Base-by-base conservation (phyloP, 352 stramenopile genomes). In the Thalassiosira mediterranea region DNA sequence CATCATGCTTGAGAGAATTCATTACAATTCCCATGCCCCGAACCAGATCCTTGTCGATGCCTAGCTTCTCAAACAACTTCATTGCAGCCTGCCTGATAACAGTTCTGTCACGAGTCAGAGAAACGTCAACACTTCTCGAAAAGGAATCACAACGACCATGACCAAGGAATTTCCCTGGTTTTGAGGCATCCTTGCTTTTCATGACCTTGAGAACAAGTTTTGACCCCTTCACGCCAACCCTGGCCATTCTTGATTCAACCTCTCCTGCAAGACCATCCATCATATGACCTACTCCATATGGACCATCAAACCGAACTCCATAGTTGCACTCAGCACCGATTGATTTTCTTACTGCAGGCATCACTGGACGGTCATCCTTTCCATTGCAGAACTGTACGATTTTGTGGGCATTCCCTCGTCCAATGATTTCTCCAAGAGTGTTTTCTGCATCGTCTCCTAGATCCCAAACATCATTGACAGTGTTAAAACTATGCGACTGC, bases 291-390 rank as follows among this genome's bases (percentile, higher is more conserved):
- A 84, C 68, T 19, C 87, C 85, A 65, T 89, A 93, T 1, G 76
- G 81, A 4, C 87, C 87, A 78, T 91, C 65, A 64, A 93, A 93
- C 26, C 87, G 56, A 44, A 93, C 83, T 11, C 87, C 87, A 64
- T 91, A 93, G 64, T 90, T 93, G 47, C 87, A 93, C 61, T 93
- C 87, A 47, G 87, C 87, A 29, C 87, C 85, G 56, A 93, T 93
- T 17, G 80, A 87, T 63, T 91, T 93, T 53, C 87, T 75, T 56
- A 83, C 51, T 29, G 67, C 73, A 28, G 84, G 71, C 42, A 69
- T 78, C 11, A 91, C 86, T 34, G 70, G 17, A 25, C 87, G 71
- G 42, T 88, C 73, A 78, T 93, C 87, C 34, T 83, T 67, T 17
- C 87, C 87, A 52, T 86, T 32, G 42, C 79, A 90, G 63, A 80